Percentiles rank a stretch among this genome's conserved stretches.
Conservation (phyloP, 805 yeast species). For the Lachancea mirantina region DNA sequence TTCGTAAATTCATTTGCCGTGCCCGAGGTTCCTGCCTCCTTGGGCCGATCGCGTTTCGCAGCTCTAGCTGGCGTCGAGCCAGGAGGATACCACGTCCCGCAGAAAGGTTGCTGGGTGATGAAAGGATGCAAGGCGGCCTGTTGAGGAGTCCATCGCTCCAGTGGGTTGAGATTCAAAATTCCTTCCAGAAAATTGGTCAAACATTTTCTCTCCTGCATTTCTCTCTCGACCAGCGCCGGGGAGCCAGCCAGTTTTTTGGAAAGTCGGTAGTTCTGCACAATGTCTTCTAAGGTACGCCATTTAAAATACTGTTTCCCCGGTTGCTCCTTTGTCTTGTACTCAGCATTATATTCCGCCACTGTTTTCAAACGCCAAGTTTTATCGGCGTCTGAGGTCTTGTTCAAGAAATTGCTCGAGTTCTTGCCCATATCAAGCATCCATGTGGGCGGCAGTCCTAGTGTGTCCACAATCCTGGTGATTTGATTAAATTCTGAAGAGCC, state of each 20-base stretch:
- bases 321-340: constrained; percentile 42
- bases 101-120: constrained; percentile 53
- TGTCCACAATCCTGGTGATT: constrained; percentile 69
- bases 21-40: constrained; percentile 13
- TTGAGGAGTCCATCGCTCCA: constrained; percentile 95
- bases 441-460: constrained; percentile 80
- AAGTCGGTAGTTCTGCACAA: constrained; percentile 67
- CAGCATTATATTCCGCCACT: constrained; percentile 42
- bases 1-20: constrained; percentile 18
- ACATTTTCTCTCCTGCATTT: constrained; percentile 61
- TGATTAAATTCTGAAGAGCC: constrained; percentile 94
- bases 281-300: constrained; percentile 56
- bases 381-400: constrained; percentile 14
- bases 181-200: constrained; percentile 75
- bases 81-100: constrained; percentile 50
- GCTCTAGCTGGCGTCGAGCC: constrained; percentile 19
- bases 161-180: constrained; percentile 74
- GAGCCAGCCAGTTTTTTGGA: constrained; percentile 45
- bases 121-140: constrained; percentile 92
- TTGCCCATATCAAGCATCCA: constrained; percentile 98
- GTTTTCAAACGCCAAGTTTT: constrained; percentile 37
- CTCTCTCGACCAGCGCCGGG: constrained; percentile 48
- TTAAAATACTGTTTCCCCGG: constrained; percentile 83
- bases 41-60: constrained; percentile 11
- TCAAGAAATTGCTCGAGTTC: constrained; percentile 57